These are phyloP conservation scores for Niveomyces coronatus DNA, from an alignment of 2,329 filamentous ascomycete species.

Conservation along the genomic window DNA sequence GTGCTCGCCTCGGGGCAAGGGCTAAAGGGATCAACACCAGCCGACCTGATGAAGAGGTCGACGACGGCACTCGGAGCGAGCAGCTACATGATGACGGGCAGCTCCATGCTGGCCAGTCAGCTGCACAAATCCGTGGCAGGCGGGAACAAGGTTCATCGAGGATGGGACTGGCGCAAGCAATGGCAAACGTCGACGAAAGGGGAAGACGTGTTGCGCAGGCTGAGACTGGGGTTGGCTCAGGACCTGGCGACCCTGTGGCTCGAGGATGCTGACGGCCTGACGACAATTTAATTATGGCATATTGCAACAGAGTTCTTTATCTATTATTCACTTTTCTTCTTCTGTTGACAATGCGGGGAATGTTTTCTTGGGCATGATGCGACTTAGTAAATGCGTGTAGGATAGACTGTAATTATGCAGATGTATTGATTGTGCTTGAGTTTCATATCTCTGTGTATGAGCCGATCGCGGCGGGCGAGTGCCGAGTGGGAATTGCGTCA, in stretches of 20 bases:
- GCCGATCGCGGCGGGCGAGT: background rate
- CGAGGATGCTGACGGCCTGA: slow-evolving; percentile 49
- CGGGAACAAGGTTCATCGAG: slow-evolving; percentile 44
- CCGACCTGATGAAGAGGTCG: slow-evolving; percentile 54
- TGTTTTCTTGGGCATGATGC: too few relatives aligned
- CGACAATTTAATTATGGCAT: slow-evolving; percentile 24
- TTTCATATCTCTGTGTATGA: background rate
- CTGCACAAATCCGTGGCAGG: slow-evolving; percentile 49
- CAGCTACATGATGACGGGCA: slow-evolving; percentile 62
- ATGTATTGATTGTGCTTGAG: background rate
- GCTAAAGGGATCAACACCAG: slow-evolving; percentile 50
- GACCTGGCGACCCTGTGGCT: slow-evolving; percentile 64
- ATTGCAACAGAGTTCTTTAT: background rate
- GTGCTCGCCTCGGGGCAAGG: slow-evolving; percentile 62
- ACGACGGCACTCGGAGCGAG: slow-evolving; percentile 43
- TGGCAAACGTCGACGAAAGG: slow-evolving; percentile 56
- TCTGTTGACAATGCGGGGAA: too few relatives aligned
- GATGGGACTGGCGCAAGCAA: slow-evolving; percentile 73
- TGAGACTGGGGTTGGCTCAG: slow-evolving; percentile 64
- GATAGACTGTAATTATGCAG: too few relatives aligned
- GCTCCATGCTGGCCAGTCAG: slow-evolving; percentile 56
- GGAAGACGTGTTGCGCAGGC: slow-evolving; percentile 58
- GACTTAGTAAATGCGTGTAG: too few relatives aligned
- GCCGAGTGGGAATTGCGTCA: slow-evolving; percentile 3
- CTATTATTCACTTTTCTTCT: background rate